phyloP scores from a whole-genome alignment of 352 stramenopile genomes.

The Phytophthora syringae region DNA sequence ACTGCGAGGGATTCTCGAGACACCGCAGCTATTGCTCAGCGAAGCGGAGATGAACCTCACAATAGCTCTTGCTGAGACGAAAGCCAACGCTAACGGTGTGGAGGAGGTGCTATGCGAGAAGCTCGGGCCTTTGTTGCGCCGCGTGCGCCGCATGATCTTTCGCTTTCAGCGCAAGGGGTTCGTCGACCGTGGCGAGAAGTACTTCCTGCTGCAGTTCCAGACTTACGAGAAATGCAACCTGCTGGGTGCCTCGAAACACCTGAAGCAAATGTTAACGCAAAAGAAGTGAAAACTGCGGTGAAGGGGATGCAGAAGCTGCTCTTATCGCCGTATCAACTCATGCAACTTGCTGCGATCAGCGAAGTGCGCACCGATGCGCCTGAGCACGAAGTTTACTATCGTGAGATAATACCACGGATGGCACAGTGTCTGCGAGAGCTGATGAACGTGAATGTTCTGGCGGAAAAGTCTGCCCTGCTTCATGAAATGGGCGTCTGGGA shows the following conservation, averaged over 20 bases:
- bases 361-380: conserved; percentile 22
- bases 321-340: conserved; percentile 57
- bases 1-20: conserved; percentile 56
- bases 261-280: conserved; percentile 56
- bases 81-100: conserved; percentile 25
- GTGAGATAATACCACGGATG: conserved; percentile 42
- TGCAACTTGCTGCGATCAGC: conserved; percentile 42
- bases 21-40: conserved; percentile 58
- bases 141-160: conserved; percentile 63
- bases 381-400: conserved; percentile 57
- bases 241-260: conserved; percentile 50
- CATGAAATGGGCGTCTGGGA: conserved; percentile 30
- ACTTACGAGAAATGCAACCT: conserved; percentile 58
- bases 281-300: conserved; percentile 50
- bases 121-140: conserved; percentile 47
- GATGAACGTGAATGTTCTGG: conserved; percentile 38
- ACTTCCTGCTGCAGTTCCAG: conserved; percentile 59
- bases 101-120: conserved; percentile 45
- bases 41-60: conserved; percentile 66
- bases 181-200: conserved; percentile 39
- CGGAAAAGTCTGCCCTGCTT: conserved; percentile 32
- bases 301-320: conserved; percentile 64
- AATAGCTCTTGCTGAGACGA: conserved; percentile 45
- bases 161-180: conserved; percentile 64
- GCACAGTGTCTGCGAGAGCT: conserved; percentile 32